phyloP scores from a whole-genome alignment of 345 rosid genomes.

The Litchi chinensis region DNA sequence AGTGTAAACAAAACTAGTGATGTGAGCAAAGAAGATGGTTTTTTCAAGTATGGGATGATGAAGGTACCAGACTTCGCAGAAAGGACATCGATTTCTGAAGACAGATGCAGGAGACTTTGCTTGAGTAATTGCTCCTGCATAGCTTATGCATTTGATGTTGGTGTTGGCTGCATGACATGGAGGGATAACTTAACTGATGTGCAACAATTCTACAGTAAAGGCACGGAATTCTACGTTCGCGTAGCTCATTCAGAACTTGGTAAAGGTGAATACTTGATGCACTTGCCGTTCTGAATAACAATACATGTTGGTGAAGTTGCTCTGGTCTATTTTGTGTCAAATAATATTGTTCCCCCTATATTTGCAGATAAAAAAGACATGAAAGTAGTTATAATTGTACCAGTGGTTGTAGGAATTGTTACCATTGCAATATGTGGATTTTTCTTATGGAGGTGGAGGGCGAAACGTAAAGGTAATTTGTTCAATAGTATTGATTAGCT shows the following conservation, averaged over 20 bases:
- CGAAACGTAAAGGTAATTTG: neutral
- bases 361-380: neutral
- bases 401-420: neutral
- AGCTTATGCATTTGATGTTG: conserved; percentile 48
- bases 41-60: conserved; percentile 37
- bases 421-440: neutral
- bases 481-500: neutral
- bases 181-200: conserved; percentile 39
- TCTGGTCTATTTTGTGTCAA: neutral
- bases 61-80: conserved; percentile 46
- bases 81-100: conserved; percentile 13
- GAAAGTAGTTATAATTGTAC: neutral
- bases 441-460: neutral
- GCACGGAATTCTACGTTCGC: conserved; percentile 46
- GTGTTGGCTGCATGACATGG: conserved; percentile 54
- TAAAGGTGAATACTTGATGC: neutral
- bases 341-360: neutral
- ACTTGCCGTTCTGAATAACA: neutral
- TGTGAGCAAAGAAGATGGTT: conserved; percentile 40
- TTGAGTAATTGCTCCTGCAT: conserved; percentile 52
- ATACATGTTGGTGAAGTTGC: neutral
- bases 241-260: conserved; percentile 40
- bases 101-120: conserved; percentile 39
- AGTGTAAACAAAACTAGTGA: conserved; percentile 23
- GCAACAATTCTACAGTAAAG: conserved; percentile 30